phyloP scores from a whole-genome alignment of 1,139 yeast species.

The Blastobotrys persicus region DNA sequence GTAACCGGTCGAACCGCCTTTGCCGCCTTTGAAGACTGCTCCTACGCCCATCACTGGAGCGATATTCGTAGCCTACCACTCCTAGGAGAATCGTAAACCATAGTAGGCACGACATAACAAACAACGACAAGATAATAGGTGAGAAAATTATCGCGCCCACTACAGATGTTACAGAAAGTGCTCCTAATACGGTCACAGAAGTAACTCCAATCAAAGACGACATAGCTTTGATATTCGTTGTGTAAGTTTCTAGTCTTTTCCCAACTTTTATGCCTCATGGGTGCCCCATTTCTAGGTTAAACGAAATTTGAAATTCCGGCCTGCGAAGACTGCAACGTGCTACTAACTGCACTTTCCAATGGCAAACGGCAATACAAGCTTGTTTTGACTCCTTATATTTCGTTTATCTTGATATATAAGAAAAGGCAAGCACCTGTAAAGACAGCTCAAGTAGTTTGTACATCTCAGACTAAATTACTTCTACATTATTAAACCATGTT shows the following conservation, averaged over 20 bases:
- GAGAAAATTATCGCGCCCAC: conserved; percentile 21
- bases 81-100: conserved; percentile 19
- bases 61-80: conserved; percentile 16
- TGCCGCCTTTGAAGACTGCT: neutral
- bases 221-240: too few relatives aligned
- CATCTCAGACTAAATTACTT: neutral
- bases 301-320: too few relatives aligned
- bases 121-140: conserved; percentile 22
- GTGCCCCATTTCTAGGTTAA: neutral
- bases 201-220: conserved; percentile 19
- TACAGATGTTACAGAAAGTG: conserved; percentile 15
- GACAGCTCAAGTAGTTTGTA: neutral
- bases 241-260: too few relatives aligned
- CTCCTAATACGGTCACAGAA: conserved; percentile 16
- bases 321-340: too few relatives aligned
- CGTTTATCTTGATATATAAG: neutral
- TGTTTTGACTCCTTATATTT: neutral
- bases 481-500: neutral
- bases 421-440: neutral
- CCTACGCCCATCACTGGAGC: neutral
- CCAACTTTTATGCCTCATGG: neutral
- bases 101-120: conserved; percentile 17
- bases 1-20: conserved; percentile 2
- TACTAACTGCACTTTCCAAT: conserved; percentile 2
- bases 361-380: too few relatives aligned